phyloP scores from a whole-genome alignment of 768 basidiomycete species.

The Austroboletus festivus region DNA sequence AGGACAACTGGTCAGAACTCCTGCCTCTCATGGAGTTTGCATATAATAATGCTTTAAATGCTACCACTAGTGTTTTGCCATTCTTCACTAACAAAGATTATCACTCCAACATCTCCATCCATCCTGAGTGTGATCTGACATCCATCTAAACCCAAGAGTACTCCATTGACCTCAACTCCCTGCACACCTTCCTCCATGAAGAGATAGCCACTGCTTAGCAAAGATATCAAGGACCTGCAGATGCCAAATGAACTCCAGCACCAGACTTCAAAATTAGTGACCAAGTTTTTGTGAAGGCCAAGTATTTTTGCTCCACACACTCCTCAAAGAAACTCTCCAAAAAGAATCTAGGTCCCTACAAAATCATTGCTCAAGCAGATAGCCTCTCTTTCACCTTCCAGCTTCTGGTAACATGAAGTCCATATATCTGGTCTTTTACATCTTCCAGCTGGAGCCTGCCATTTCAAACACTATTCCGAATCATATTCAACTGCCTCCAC shows the following conservation, averaged over 20 bases:
- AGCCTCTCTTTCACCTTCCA: not conserved
- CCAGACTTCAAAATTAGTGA: not conserved
- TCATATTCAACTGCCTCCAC: not conserved
- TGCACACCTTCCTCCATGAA: not conserved
- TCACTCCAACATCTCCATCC: not conserved
- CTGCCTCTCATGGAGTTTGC: slow-evolving; percentile 18
- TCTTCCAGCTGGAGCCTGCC: not conserved
- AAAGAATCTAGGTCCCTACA: not conserved
- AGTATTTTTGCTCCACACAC: not conserved
- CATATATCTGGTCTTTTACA: not conserved
- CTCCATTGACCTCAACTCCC: not conserved
- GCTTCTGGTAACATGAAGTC: not conserved
- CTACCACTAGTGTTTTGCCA: slow-evolving; percentile 29
- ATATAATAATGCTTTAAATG: slow-evolving; percentile 27
- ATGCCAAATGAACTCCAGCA: not conserved
- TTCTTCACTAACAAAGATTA: slow-evolving; percentile 33
- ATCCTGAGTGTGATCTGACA: not conserved
- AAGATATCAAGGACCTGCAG: not conserved
- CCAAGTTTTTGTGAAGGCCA: not conserved
- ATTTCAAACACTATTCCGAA: not conserved
- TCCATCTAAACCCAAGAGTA: not conserved
- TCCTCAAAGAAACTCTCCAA: too few species aligned
- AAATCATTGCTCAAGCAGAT: not conserved
- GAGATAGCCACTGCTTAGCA: not conserved
- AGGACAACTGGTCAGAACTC: not conserved